Percentiles rank a stretch among this genome's conserved stretches.
Evolutionary conservation across 2,329 filamentous ascomycete genomes (phyloP).

Genomic region (Colletotrichum paranaense): DNA sequence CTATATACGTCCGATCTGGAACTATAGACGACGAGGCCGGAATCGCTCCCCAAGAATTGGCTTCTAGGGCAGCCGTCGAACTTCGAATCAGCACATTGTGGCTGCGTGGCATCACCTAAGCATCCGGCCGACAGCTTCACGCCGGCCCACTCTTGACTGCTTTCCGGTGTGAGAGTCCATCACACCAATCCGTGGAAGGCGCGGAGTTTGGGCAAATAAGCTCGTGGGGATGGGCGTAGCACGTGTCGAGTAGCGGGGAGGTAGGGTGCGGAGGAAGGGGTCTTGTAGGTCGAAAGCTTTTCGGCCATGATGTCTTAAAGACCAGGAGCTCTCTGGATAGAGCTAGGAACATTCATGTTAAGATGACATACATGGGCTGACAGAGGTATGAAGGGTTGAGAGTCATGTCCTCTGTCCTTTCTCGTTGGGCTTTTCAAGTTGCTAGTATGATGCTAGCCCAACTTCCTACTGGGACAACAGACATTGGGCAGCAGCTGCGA

Average conservation of each 20-base stretch:
- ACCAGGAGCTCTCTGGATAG: not conserved
- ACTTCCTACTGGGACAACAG: not conserved
- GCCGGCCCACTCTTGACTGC: no score
- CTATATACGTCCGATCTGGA: not conserved
- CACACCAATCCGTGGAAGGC: not conserved
- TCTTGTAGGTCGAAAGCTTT: not conserved
- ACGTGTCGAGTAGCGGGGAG: not conserved
- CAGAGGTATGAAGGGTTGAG: not conserved
- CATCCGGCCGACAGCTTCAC: conserved; percentile 4
- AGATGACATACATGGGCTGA: not conserved
- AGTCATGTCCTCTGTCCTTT: not conserved
- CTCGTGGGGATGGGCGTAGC: not conserved
- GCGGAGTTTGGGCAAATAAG: not conserved
- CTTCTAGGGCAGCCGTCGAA: not conserved
- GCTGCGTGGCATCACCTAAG: conserved; percentile 6
- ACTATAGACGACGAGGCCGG: not conserved
- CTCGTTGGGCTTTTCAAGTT: not conserved
- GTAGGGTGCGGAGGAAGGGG: no score
- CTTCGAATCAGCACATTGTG: not conserved
- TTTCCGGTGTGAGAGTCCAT: not conserved
- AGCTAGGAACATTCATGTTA: not conserved
- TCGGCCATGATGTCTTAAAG: not conserved
- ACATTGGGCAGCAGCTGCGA: not conserved
- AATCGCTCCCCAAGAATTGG: not conserved
- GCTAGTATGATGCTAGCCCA: not conserved